Evolutionary conservation across 768 basidiomycete genomes (phyloP).

Genomic region (Amyloporia xantha): DNA sequence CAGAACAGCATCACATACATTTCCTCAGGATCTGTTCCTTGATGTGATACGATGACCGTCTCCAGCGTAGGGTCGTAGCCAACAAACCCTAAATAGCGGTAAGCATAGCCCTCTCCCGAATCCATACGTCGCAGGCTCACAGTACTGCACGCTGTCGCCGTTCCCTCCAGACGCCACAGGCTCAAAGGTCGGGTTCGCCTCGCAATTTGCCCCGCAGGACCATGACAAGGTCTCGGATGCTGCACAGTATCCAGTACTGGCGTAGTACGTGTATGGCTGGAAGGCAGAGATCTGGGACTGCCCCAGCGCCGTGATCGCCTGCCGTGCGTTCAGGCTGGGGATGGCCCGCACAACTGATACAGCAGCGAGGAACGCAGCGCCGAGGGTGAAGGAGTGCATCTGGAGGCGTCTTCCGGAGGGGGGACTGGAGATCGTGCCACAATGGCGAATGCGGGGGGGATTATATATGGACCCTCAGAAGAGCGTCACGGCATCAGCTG

Average conservation of each 20-base stretch:
- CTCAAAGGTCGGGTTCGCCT: conserved; percentile 38
- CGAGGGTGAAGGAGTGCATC: conserved; percentile 1
- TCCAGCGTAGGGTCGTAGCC: conserved; percentile 40
- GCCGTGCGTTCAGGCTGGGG: conserved; percentile 3
- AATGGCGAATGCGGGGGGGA: too few species aligned
- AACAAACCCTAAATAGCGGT: conserved; percentile 37
- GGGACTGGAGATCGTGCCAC: neutral
- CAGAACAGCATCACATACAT: conserved; percentile 18
- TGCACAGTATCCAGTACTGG: conserved; percentile 26
- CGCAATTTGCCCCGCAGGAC: conserved; percentile 33
- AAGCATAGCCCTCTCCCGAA: neutral
- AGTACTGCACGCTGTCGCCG: conserved; percentile 35
- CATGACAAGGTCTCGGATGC: conserved; percentile 21
- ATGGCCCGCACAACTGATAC: conserved; percentile 7
- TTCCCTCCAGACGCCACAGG: conserved; percentile 46
- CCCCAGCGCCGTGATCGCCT: conserved; percentile 19
- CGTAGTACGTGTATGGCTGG: conserved; percentile 25
- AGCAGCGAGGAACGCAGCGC: conserved; percentile 1
- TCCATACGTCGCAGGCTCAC: conserved; percentile 8
- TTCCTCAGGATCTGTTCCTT: conserved; percentile 29
- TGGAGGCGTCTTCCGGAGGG: neutral
- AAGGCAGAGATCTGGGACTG: conserved; percentile 19
- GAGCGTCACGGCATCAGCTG: too few species aligned
- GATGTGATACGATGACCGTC: conserved; percentile 31
- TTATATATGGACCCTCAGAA: too few species aligned